Base-by-base conservation (phyloP, 768 basidiomycete genomes). In the Pleurotus giganteus region DNA sequence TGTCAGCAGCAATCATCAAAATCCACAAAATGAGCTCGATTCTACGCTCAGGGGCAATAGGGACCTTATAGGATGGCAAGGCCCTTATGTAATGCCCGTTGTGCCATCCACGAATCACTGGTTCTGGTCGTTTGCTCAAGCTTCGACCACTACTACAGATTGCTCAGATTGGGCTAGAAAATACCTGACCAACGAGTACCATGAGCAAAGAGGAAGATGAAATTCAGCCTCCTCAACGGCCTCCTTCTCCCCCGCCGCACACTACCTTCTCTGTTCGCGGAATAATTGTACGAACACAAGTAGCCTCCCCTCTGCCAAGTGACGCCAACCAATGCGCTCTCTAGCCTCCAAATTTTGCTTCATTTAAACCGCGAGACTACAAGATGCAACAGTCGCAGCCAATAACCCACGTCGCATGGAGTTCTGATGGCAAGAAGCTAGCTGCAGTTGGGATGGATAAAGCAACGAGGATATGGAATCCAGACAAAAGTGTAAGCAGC, bases 361-460 rank as follows among this genome's bases (percentile, higher is more conserved):
- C 89, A 2, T 89, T 89, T 66, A 85, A 86, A 63, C 88, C 89
- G 4, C 80, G 88, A 65, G 88, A 91, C 65, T 79, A 86, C 54
- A 81, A 85, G 21, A 80, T 88, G 54, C 72, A 83, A 3, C 84
- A 81, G 45, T 67, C 80, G 15, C 85, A 88, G 61, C 69, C 78
- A 1, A 87, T 91, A 75, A 88, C 77, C 42, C 88, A 89, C 64
- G 83, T 91, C 50, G 86, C 88, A 0, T 93, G 89, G 89, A 91
- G 77, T 61, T 91, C 89, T 62, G 90, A 92, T 63, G 90, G 90
- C 15, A 85, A 85, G 72, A 86, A 86, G 55, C 74, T 92, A 12
- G 88, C 87, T 1, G 88, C 83, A n/a, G 89, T 88, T 6, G 90
- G 90, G 3, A 83, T 91, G 41, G 90, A 93, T 72, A 90, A 87